phyloP scores from a whole-genome alignment of 2,329 filamentous ascomycete species.

The Emmonsia crescens region DNA sequence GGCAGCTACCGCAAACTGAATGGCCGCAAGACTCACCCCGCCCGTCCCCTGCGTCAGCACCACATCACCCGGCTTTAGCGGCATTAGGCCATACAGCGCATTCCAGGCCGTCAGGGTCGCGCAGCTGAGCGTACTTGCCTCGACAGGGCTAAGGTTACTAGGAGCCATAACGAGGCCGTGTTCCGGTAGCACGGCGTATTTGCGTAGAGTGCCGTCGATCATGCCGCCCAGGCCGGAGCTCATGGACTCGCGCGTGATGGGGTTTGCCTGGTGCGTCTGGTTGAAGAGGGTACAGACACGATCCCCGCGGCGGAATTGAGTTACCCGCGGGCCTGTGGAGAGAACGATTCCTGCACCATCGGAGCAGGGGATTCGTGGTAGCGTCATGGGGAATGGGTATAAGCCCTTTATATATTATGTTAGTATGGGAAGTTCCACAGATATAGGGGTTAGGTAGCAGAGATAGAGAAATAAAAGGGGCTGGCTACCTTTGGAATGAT shows the following conservation, averaged over 20 bases:
- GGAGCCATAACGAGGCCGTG: slow-evolving; percentile 56
- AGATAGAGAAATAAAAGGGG: too few species aligned
- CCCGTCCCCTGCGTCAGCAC: slow-evolving; percentile 53
- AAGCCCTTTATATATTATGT: slow-evolving; percentile 16
- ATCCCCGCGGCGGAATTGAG: slow-evolving; percentile 47
- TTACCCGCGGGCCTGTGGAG: slow-evolving; percentile 45
- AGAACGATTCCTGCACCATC: slow-evolving; percentile 38
- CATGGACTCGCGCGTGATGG: slow-evolving; percentile 28
- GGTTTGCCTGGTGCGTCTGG: slow-evolving; percentile 44
- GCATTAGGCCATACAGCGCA: slow-evolving; percentile 47
- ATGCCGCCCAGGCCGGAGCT: slow-evolving; percentile 55
- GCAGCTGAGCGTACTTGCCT: slow-evolving; percentile 49
- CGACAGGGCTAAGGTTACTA: slow-evolving; percentile 40
- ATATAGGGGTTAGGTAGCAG: too few species aligned
- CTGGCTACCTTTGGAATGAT: slow-evolving; percentile 35
- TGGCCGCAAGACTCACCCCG: slow-evolving; percentile 37
- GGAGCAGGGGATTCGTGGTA: slow-evolving; percentile 34
- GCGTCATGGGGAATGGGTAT: slow-evolving; percentile 37
- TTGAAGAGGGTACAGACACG: slow-evolving; percentile 50
- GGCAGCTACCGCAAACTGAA: slow-evolving; percentile 38
- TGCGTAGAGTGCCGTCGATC: slow-evolving; percentile 56
- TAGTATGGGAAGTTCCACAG: not conserved
- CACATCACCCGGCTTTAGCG: slow-evolving; percentile 44
- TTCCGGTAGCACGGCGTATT: slow-evolving; percentile 58
- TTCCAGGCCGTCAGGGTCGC: slow-evolving; percentile 58